Conservation (phyloP, 1,139 yeast species). For the Debaryomyces subglobosus region DNA sequence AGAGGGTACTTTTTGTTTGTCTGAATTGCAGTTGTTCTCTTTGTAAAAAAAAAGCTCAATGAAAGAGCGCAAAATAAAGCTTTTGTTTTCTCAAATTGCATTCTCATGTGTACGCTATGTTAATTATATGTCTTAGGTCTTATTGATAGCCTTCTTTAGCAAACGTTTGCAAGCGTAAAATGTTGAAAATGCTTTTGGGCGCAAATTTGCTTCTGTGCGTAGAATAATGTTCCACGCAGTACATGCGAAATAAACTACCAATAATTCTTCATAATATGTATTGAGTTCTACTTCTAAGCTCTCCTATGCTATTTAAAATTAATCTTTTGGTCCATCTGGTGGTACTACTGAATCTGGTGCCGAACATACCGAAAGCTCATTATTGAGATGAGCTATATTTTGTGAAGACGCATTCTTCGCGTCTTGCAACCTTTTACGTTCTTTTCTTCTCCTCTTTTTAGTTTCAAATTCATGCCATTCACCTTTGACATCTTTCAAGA, state of each 20-base stretch:
- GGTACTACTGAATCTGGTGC: conserved; percentile 9
- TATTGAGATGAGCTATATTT: neutral
- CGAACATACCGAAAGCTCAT: conserved; percentile 1
- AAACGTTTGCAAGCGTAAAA: neutral
- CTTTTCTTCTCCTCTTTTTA: conserved; percentile 73
- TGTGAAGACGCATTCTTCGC: conserved; percentile 19
- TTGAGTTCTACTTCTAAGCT: neutral
- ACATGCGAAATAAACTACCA: neutral
- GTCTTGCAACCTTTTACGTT: conserved; percentile 49
- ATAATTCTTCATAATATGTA: neutral
- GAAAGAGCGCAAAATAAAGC: neutral
- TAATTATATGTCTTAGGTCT: neutral
- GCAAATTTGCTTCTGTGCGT: conserved; percentile 10
- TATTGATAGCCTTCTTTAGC: neutral
- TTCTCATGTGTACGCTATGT: neutral
- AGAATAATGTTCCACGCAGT: conserved; percentile 7
- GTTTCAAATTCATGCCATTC: conserved; percentile 99
- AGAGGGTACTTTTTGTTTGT: neutral
- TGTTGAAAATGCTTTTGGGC: conserved; percentile 3
- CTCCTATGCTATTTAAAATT: conserved; percentile 4
- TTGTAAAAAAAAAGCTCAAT: neutral
- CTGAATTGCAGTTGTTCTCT: neutral
- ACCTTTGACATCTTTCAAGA: conserved; percentile 61
- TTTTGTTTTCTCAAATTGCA: too few relatives aligned
- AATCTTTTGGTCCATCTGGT: conserved; percentile 10